phyloP scores from a whole-genome alignment of 345 rosid genomes.

The Diplotaxis tenuifolia region DNA sequence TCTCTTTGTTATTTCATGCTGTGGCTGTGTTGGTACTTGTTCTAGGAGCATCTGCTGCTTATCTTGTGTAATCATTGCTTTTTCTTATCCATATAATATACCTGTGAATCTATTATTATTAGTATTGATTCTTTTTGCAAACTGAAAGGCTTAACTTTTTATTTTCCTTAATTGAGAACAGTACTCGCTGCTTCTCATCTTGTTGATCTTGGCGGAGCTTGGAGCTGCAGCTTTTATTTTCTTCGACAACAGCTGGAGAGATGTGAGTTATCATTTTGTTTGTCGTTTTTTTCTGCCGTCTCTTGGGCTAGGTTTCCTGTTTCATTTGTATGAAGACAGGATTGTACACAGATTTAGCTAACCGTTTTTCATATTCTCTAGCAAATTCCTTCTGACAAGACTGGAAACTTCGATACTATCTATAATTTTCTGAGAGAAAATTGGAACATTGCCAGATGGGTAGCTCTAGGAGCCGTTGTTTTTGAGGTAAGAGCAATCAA shows the following conservation, averaged over 20 bases:
- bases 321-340: slow-evolving; percentile 1
- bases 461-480: slow-evolving; percentile 79
- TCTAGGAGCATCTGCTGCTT: slow-evolving; percentile 91
- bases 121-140: background rate
- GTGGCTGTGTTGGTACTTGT: slow-evolving; percentile 81
- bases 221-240: slow-evolving; percentile 89
- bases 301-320: background rate
- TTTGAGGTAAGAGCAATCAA: slow-evolving; percentile 65
- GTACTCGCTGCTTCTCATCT: slow-evolving; percentile 75
- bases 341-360: slow-evolving; percentile 1
- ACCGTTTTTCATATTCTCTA: slow-evolving; percentile 33
- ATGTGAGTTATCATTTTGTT: slow-evolving; percentile 54
- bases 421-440: slow-evolving; percentile 71
- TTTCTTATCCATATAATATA: background rate
- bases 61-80: slow-evolving; percentile 57
- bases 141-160: background rate
- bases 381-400: slow-evolving; percentile 83
- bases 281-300: too few relatives aligned
- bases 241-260: slow-evolving; percentile 89
- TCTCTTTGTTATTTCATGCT: slow-evolving; percentile 78
- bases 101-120: too few relatives aligned
- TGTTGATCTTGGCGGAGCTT: slow-evolving; percentile 85
- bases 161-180: slow-evolving; percentile 63
- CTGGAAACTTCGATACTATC: slow-evolving; percentile 74
- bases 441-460: slow-evolving; percentile 85